Percentiles rank a stretch among this genome's conserved stretches.
Evolutionary conservation across 345 rosid genomes (phyloP).

Genomic region (Heritiera littoralis): DNA sequence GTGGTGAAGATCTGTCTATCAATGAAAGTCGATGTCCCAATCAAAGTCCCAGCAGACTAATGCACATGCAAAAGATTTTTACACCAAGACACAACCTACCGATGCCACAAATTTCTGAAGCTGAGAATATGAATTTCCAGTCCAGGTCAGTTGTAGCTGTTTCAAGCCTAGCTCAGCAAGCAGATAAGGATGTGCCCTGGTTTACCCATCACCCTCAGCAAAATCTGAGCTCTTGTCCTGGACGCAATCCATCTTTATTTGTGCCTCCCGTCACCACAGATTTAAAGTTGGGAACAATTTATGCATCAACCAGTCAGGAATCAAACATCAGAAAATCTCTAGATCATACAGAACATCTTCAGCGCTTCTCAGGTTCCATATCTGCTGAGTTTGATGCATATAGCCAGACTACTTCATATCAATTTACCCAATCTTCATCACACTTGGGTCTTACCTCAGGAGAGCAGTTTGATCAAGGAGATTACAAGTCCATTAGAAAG

Average conservation of each 20-base stretch:
- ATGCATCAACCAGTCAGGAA: slow-evolving; percentile 41
- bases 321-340: slow-evolving; percentile 31
- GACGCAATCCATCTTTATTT: slow-evolving; percentile 27
- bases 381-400: slow-evolving; percentile 25
- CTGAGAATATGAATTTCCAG: slow-evolving; percentile 27
- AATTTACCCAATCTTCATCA: slow-evolving; percentile 30
- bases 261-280: slow-evolving; percentile 52
- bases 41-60: slow-evolving; percentile 13
- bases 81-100: slow-evolving; percentile 11
- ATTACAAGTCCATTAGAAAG: slow-evolving; percentile 50
- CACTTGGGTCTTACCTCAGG: slow-evolving; percentile 25
- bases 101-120: slow-evolving; percentile 22
- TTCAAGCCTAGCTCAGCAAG: slow-evolving; percentile 28
- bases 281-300: slow-evolving; percentile 54
- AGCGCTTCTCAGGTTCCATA: slow-evolving; percentile 24
- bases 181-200: slow-evolving; percentile 21
- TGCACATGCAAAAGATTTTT: slow-evolving; percentile 19
- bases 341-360: slow-evolving; percentile 28
- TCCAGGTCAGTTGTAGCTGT: slow-evolving; percentile 25
- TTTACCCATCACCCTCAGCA: slow-evolving; percentile 22
- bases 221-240: slow-evolving; percentile 27
- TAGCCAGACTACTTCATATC: slow-evolving; percentile 31
- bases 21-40: slow-evolving; percentile 18
- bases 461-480: slow-evolving; percentile 33
- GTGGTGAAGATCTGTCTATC: slow-evolving; percentile 19